Conservation (phyloP, 1,284 basidiomycete genomes). For the Trichosporon ovoides region DNA sequence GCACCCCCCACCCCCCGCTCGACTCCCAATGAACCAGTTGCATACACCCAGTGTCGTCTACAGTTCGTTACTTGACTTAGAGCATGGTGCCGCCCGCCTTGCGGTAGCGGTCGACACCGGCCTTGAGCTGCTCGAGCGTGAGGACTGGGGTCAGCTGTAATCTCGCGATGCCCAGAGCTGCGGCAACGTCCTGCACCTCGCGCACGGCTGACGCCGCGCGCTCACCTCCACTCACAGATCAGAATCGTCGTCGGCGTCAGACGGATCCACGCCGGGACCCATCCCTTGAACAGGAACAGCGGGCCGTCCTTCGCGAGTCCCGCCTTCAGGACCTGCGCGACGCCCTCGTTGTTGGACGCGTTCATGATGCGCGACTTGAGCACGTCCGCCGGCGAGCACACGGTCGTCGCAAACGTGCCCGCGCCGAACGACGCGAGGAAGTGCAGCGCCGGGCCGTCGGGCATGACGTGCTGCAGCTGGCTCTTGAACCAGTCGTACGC, state of each 20-base stretch:
- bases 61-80: not conserved
- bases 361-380: conserved; percentile 84
- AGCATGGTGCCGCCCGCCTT: conserved; percentile 24
- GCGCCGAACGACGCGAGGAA: conserved; percentile 80
- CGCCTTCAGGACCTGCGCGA: conserved; percentile 62
- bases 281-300: conserved; percentile 86
- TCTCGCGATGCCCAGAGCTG: too few species aligned
- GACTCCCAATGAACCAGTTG: too few species aligned
- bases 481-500: conserved; percentile 89
- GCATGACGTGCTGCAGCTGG: conserved; percentile 62
- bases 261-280: conserved; percentile 65
- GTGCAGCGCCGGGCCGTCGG: conserved; percentile 74
- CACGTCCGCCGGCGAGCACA: conserved; percentile 90
- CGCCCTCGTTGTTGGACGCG: conserved; percentile 75
- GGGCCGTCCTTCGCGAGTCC: conserved; percentile 74
- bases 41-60: not conserved
- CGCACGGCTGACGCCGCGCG: too few species aligned
- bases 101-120: conserved; percentile 40
- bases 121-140: conserved; percentile 60
- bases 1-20: too few species aligned
- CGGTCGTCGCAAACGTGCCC: conserved; percentile 83
- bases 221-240: conserved; percentile 29
- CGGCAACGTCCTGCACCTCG: too few species aligned
- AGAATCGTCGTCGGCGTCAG: conserved; percentile 63
- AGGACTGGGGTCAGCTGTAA: conserved; percentile 50